These are phyloP conservation scores for Psilocybe cubensis DNA, from an alignment of 768 basidiomycete species.

Conservation along the genomic window DNA sequence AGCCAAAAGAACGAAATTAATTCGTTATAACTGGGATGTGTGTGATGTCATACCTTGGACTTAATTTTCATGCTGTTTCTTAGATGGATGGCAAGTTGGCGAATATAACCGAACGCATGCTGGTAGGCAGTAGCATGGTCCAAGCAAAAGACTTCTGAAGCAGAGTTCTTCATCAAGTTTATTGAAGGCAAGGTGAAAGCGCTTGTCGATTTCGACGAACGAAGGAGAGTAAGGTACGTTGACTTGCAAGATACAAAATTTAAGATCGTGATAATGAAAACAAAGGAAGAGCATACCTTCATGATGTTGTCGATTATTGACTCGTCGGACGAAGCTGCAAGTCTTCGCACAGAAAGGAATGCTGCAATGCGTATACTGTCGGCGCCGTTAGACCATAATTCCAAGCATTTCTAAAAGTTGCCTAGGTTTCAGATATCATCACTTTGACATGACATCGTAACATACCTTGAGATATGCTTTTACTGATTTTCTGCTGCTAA, in stretches of 20 bases:
- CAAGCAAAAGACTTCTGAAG: conserved; percentile 87
- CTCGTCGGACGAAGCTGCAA: conserved; percentile 79
- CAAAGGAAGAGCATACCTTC: conserved; percentile 59
- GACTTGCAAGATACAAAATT: conserved; percentile 50
- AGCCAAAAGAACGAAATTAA: conserved; percentile 1
- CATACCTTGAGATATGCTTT: conserved; percentile 86
- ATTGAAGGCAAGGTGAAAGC: conserved; percentile 88
- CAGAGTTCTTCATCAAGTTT: conserved; percentile 97
- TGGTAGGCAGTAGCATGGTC: conserved; percentile 81
- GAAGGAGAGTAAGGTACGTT: conserved; percentile 86
- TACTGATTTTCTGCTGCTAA: conserved; percentile 81
- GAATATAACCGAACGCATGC: conserved; percentile 94
- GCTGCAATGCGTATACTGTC: conserved; percentile 85
- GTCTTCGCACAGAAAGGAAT: conserved; percentile 81
- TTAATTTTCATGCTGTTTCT: conserved; percentile 90
- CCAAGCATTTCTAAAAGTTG: conserved; percentile 68
- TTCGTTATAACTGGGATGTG: not conserved
- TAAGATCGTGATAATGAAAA: not conserved
- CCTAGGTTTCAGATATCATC: not conserved
- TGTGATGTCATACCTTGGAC: conserved; percentile 60
- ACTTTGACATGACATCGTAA: not conserved
- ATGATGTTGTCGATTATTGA: conserved; percentile 83
- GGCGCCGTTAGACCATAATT: conserved; percentile 80
- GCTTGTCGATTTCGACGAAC: conserved; percentile 84
- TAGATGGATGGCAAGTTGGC: conserved; percentile 92